Evolutionary conservation across 805 yeast genomes (phyloP).

Genomic region (Limtongozyma cylindracea): DNA sequence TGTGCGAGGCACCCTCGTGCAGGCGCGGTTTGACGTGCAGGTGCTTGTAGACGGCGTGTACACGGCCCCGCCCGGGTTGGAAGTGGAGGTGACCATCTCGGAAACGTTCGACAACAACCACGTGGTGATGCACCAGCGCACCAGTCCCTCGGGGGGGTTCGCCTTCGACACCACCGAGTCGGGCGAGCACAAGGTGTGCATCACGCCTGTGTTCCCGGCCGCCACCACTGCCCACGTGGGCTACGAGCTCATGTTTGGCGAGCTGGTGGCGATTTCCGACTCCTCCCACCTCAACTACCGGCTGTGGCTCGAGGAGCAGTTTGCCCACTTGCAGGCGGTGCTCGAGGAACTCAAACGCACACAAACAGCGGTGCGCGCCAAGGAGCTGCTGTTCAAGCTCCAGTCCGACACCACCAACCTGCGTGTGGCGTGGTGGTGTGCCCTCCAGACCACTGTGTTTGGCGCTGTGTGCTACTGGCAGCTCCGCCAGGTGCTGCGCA

Average conservation of each 20-base stretch:
- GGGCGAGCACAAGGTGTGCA: constrained; percentile 72
- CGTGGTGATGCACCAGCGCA: constrained; percentile 44
- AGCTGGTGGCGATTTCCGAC: no score
- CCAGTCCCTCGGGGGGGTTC: constrained; percentile 35
- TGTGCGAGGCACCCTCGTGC: constrained; percentile 53
- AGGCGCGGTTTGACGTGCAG: constrained; percentile 47
- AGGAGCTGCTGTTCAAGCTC: constrained; percentile 59
- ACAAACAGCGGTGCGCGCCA: no score
- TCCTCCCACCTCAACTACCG: no score
- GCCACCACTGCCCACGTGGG: no score
- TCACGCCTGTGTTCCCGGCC: constrained; percentile 33
- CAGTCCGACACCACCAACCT: constrained; percentile 54
- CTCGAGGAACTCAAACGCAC: no score
- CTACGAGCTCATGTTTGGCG: no score
- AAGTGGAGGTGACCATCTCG: constrained; percentile 22
- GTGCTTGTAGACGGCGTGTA: constrained; percentile 18
- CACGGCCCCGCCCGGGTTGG: constrained; percentile 24
- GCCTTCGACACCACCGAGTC: constrained; percentile 61
- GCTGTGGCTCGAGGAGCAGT: no score
- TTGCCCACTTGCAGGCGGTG: no score
- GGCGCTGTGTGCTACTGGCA: constrained; percentile 52
- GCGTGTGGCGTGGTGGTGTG: constrained; percentile 48
- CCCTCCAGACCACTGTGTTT: constrained; percentile 44
- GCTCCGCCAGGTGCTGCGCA: constrained; percentile 47
- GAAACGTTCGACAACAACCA: constrained; percentile 62